Evolutionary conservation across 768 basidiomycete species (phyloP).

Genomic region (Pisolithus sp.): DNA sequence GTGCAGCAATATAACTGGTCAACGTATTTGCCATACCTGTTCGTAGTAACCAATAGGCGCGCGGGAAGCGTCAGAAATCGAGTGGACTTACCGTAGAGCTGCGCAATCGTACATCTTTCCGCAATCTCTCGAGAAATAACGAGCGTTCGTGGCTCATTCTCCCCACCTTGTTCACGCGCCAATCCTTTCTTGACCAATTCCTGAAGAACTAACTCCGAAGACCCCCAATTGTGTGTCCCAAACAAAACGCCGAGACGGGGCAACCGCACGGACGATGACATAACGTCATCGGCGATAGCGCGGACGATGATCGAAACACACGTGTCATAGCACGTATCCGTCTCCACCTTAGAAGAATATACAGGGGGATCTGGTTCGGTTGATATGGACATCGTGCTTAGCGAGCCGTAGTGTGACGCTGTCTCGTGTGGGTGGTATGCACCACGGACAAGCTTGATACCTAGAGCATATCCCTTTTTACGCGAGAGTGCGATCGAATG

Average conservation of each 20-base stretch:
- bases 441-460: slow-evolving; percentile 89
- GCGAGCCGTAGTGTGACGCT: slow-evolving; percentile 35
- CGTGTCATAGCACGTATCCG: slow-evolving; percentile 67
- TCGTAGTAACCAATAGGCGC: background rate
- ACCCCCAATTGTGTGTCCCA: slow-evolving; percentile 81
- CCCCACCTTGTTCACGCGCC: slow-evolving; percentile 16
- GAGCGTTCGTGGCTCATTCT: slow-evolving; percentile 19
- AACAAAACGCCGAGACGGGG: slow-evolving; percentile 61
- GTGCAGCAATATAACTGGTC: slow-evolving; percentile 59
- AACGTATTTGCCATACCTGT: slow-evolving; percentile 83
- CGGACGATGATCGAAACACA: slow-evolving; percentile 53
- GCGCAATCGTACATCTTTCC: slow-evolving; percentile 68
- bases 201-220: slow-evolving; percentile 54
- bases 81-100: slow-evolving; percentile 65
- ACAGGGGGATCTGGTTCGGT: slow-evolving; percentile 59
- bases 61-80: background rate
- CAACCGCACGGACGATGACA: slow-evolving; percentile 4
- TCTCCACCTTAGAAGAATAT: slow-evolving; percentile 60
- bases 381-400: slow-evolving; percentile 40
- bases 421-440: slow-evolving; percentile 83
- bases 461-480: slow-evolving; percentile 63
- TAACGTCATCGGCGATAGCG: slow-evolving; percentile 49
- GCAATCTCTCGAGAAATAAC: slow-evolving; percentile 47
- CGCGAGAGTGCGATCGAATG: slow-evolving; percentile 62
- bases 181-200: slow-evolving; percentile 55